Percentiles rank a stretch among this genome's conserved stretches.
Evolutionary conservation across 768 basidiomycete genomes (phyloP).

Genomic region (Pholiota molesta): DNA sequence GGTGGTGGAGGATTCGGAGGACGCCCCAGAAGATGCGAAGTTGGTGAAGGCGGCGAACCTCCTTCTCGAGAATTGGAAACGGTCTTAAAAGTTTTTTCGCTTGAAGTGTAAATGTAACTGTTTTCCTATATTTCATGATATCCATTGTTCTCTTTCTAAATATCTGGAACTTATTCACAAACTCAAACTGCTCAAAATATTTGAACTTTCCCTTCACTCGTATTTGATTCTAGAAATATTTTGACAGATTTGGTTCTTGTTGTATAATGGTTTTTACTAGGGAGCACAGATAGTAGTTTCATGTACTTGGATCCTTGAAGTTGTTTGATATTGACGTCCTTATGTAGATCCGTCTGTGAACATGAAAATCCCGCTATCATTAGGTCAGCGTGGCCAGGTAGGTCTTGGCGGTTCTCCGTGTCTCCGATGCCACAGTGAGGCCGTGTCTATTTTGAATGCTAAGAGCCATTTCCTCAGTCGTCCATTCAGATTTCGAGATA

Average conservation of each 20-base stretch:
- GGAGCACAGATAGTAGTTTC: neutral
- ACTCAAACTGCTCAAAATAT: neutral
- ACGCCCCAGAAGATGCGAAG: conserved; percentile 42
- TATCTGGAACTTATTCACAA: neutral
- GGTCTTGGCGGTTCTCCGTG: no score
- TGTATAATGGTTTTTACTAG: neutral
- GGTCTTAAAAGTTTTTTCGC: conserved; percentile 7
- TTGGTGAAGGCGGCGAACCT: conserved; percentile 41
- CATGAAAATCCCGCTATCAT: no score
- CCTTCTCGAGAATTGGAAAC: conserved; percentile 44
- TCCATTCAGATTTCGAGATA: no score
- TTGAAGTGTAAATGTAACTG: neutral
- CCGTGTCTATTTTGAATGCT: no score
- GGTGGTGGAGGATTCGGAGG: conserved; percentile 42
- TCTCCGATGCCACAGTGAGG: no score
- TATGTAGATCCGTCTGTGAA: neutral
- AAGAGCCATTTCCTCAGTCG: no score
- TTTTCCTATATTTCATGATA: neutral
- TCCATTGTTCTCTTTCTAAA: neutral
- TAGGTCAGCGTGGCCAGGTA: neutral
- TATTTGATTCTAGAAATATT: neutral
- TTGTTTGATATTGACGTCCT: neutral
- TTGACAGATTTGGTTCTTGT: neutral
- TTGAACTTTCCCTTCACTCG: neutral
- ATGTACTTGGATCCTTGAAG: neutral